Conservation (phyloP, 2,329 filamentous ascomycete species). For the Aspergillus sp. region DNA sequence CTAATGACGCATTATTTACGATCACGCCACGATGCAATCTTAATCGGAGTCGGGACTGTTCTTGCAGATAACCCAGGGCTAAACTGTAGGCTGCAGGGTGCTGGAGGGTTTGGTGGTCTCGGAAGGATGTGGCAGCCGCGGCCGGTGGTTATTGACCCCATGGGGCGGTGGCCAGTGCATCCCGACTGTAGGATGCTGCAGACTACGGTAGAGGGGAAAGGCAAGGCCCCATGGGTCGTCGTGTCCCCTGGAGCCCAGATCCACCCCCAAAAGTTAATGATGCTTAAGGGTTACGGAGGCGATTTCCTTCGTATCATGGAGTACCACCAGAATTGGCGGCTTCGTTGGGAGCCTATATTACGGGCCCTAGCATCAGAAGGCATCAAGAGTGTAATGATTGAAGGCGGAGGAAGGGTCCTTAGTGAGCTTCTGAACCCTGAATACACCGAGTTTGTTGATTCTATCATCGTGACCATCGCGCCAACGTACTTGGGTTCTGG, state of each 20-base stretch:
- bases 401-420: conserved; percentile 81
- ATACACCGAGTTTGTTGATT: conserved; percentile 65
- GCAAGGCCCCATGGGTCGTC: conserved; percentile 73
- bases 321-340: conserved; percentile 44
- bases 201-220: conserved; percentile 63
- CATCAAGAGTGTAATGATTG: conserved; percentile 81
- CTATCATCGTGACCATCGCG: conserved; percentile 83
- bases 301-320: conserved; percentile 45
- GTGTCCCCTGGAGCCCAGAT: conserved; percentile 50
- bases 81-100: conserved; percentile 72
- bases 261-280: conserved; percentile 46
- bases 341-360: conserved; percentile 67
- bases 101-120: conserved; percentile 56
- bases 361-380: conserved; percentile 57
- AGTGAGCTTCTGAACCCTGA: conserved; percentile 71
- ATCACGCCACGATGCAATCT: conserved; percentile 76
- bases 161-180: conserved; percentile 67
- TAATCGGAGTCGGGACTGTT: conserved; percentile 81
- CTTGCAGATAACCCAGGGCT: conserved; percentile 81
- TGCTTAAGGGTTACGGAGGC: conserved; percentile 48
- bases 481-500: conserved; percentile 86
- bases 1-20: conserved; percentile 92
- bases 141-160: conserved; percentile 80
- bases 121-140: conserved; percentile 65
- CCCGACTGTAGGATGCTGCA: conserved; percentile 64